Percentiles rank a stretch among this genome's conserved stretches.
Conservation (phyloP, 108 stramenopile genomes). For the Pseudonitzschia multiseries region DNA sequence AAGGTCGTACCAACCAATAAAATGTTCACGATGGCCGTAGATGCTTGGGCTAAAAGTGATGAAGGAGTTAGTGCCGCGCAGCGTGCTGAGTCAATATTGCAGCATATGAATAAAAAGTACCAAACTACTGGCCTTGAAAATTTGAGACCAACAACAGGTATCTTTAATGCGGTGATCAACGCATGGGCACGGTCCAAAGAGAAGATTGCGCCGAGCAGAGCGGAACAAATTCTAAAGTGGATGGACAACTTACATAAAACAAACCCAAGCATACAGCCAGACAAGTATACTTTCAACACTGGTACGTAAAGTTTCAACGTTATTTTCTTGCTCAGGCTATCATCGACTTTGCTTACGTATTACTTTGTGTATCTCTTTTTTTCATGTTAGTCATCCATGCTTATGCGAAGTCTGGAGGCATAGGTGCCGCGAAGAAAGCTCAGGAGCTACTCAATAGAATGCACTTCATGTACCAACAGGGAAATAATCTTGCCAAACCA, state of each 20-base stretch:
- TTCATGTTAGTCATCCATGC: slow-evolving; percentile 74
- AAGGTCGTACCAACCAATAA: slow-evolving; percentile 63
- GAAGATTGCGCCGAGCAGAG: slow-evolving; percentile 69
- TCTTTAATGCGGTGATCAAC: slow-evolving; percentile 83
- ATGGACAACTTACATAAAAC: slow-evolving; percentile 68
- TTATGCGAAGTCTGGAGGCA: slow-evolving; percentile 53
- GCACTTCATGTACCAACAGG: slow-evolving; percentile 69
- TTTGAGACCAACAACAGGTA: slow-evolving; percentile 76
- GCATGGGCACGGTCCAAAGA: slow-evolving; percentile 84
- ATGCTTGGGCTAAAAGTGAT: slow-evolving; percentile 88
- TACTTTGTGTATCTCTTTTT: not conserved
- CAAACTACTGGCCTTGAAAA: slow-evolving; percentile 55
- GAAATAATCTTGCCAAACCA: slow-evolving; percentile 69
- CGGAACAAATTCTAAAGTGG: slow-evolving; percentile 81
- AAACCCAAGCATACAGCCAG: slow-evolving; percentile 56
- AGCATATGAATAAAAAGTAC: slow-evolving; percentile 73
- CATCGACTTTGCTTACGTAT: not conserved
- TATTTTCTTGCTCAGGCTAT: not conserved
- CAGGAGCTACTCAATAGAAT: slow-evolving; percentile 72
- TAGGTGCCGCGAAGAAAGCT: slow-evolving; percentile 74
- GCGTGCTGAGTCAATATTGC: slow-evolving; percentile 75
- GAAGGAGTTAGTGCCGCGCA: slow-evolving; percentile 74
- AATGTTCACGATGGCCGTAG: slow-evolving; percentile 88
- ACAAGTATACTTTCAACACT: slow-evolving; percentile 82
- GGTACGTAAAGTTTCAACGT: slow-evolving; percentile 11